phyloP scores from a whole-genome alignment of 2,329 filamentous ascomycete genomes.

The Ophiostoma piceae region DNA sequence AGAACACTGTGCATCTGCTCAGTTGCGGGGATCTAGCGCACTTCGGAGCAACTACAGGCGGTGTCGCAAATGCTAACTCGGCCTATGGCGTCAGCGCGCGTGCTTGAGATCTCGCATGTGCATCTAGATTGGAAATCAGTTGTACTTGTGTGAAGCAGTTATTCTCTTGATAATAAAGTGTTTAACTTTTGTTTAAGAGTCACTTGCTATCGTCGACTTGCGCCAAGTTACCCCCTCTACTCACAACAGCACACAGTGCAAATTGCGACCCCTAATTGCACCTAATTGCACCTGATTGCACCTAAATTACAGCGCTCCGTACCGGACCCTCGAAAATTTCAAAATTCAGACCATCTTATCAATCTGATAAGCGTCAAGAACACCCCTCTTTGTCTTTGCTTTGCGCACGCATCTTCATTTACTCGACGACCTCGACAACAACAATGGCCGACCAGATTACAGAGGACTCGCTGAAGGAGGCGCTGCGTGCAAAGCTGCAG shows the following conservation, averaged over 20 bases:
- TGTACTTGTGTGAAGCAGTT: no score
- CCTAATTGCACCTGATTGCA: no score
- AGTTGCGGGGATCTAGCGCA: no score
- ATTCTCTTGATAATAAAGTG: no score
- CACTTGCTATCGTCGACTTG: neutral
- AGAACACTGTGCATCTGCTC: neutral
- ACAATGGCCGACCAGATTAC: constrained; percentile 59
- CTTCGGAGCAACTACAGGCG: neutral
- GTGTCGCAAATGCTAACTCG: neutral
- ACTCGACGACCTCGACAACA: neutral
- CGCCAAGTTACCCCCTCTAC: neutral
- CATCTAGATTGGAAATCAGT: neutral
- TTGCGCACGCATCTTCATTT: neutral
- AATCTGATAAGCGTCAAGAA: constrained; percentile 25
- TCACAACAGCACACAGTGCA: constrained; percentile 1
- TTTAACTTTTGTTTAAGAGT: no score
- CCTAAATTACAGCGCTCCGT: constrained; percentile 1
- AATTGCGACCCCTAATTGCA: neutral
- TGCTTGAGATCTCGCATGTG: neutral
- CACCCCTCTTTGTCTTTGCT: neutral
- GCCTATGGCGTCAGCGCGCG: constrained; percentile 9
- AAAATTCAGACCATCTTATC: constrained; percentile 23
- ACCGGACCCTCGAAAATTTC: neutral
- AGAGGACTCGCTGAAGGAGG: constrained; percentile 62
- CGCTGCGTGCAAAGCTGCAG: constrained; percentile 63